Evolutionary conservation across 2,329 filamentous ascomycete species (phyloP).

Genomic region (Phaeoacremonium minimum): DNA sequence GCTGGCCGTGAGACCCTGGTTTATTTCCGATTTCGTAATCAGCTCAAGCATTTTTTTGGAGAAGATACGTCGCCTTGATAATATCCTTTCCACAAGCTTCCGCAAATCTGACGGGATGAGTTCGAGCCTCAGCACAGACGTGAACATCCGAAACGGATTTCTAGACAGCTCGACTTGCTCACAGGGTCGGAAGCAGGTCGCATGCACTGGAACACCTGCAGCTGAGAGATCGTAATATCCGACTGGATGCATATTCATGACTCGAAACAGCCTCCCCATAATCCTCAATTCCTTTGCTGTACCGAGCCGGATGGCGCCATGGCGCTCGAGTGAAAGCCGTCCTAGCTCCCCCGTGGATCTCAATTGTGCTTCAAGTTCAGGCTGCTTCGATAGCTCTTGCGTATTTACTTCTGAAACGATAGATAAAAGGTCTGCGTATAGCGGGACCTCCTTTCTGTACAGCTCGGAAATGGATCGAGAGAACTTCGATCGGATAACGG

Average conservation of each 20-base stretch:
- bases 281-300: slow-evolving; percentile 35
- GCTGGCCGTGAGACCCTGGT: slow-evolving; percentile 18
- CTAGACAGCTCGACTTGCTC: neutral
- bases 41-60: slow-evolving; percentile 29
- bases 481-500: slow-evolving; percentile 7
- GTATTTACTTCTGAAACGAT: slow-evolving; percentile 7
- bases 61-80: slow-evolving; percentile 29
- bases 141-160: slow-evolving; percentile 31
- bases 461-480: slow-evolving; percentile 12
- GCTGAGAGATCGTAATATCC: slow-evolving; percentile 47
- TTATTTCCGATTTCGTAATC: slow-evolving; percentile 25
- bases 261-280: slow-evolving; percentile 36
- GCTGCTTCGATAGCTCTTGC: too few relatives aligned
- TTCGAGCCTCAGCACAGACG: slow-evolving; percentile 30
- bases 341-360: neutral
- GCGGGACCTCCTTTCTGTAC: slow-evolving; percentile 16
- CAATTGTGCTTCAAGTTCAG: neutral
- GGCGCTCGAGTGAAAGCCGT: slow-evolving; percentile 15
- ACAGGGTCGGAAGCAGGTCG: slow-evolving; percentile 44
- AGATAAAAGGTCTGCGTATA: slow-evolving; percentile 12
- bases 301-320: slow-evolving; percentile 46
- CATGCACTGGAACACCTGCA: slow-evolving; percentile 44
- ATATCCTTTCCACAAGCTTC: neutral
- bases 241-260: slow-evolving; percentile 43
- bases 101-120: slow-evolving; percentile 23